Conservation (phyloP, 164 flowering plant genomes). For the Berberis vulgaris region DNA sequence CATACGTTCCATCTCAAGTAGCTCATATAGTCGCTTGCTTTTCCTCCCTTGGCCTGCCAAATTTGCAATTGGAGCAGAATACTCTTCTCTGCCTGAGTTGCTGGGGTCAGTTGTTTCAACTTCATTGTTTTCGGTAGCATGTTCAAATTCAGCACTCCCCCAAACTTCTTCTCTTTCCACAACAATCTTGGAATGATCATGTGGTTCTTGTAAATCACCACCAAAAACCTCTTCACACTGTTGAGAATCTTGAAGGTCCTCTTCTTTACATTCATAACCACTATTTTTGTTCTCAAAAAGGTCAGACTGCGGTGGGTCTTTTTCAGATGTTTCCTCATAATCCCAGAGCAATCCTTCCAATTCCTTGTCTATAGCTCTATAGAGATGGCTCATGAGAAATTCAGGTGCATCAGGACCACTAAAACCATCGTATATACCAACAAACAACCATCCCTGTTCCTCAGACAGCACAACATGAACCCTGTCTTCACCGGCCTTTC, state of each 20-base stretch:
- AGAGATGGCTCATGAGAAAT: slow-evolving; percentile 53
- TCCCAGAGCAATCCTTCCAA: slow-evolving; percentile 62
- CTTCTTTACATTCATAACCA: slow-evolving; percentile 9
- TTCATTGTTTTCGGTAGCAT: slow-evolving; percentile 5
- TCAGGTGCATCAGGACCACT: slow-evolving; percentile 57
- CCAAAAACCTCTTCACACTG: slow-evolving; percentile 10
- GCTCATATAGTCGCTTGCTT: slow-evolving; percentile 51
- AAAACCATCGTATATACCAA: slow-evolving; percentile 49
- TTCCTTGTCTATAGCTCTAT: slow-evolving; percentile 48
- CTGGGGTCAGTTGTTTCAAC: slow-evolving; percentile 8
- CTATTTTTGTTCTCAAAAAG: slow-evolving; percentile 7
- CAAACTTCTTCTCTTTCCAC: slow-evolving; percentile 21
- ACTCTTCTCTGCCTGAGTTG: slow-evolving; percentile 10
- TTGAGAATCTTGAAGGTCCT: slow-evolving; percentile 7
- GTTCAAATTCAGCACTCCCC: slow-evolving; percentile 7
- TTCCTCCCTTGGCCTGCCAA: slow-evolving; percentile 37
- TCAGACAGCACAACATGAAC: slow-evolving; percentile 39
- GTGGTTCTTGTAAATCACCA: slow-evolving; percentile 14
- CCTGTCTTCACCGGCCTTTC: slow-evolving; percentile 39
- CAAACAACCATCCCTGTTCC: slow-evolving; percentile 51
- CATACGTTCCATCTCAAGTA: slow-evolving; percentile 44
- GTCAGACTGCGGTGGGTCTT: slow-evolving; percentile 17
- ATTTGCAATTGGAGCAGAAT: slow-evolving; percentile 17
- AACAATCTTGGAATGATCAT: slow-evolving; percentile 25
- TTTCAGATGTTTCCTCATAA: slow-evolving; percentile 28